Evolutionary conservation across 169 alveolate genomes (phyloP), one percentile per base, ranked within the genome.

Genomic region (Cryptosporidium viatorum): DNA sequence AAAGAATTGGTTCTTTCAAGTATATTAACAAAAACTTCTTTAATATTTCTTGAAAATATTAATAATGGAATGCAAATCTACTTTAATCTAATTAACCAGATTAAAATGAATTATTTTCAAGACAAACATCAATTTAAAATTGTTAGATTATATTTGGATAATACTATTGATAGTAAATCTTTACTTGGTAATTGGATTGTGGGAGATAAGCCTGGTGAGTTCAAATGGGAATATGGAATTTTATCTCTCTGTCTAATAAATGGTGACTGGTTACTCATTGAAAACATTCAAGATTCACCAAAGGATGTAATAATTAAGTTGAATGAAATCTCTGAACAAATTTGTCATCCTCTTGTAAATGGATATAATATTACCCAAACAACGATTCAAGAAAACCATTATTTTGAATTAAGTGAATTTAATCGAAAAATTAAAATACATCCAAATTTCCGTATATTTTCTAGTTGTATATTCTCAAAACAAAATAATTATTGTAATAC

Each of bases 251-350:
- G 97, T 48, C 85, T 95, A 91, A 89, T 71, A 3, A 69, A 70
- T 35, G 97, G 97, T 0, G 85, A 85, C 10, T 95, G 97, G 97
- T 71, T 95, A 8, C 86, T 95, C 12, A 84, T 95, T 51, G 97
- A 95, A 60, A 86, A 93, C 45, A 85, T 93, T 55, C 93, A 94
- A 51, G 92, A 91, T 51, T 33, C 93, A 29, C 93, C 97, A 3
- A 91, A 91, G 48, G 91, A 94, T 70, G 87, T 94, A 18, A 92
- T 84, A 16, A 91, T 86, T 67, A 86, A 93, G 67, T 50, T 94
- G 18, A 85, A 92, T 70, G 94, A 93, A 59, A 69, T 95, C 8
- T 91, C 93, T 21, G 91, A 86, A 59, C 94, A 93, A 71, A 85
- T 93, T 86, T 91, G 92, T 18, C 93, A 93, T 73, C 71, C 85